Percentiles rank a stretch among this genome's conserved stretches.
phyloP scores from a whole-genome alignment of 1,284 basidiomycete genomes.

The Hymenochaete sp. region DNA sequence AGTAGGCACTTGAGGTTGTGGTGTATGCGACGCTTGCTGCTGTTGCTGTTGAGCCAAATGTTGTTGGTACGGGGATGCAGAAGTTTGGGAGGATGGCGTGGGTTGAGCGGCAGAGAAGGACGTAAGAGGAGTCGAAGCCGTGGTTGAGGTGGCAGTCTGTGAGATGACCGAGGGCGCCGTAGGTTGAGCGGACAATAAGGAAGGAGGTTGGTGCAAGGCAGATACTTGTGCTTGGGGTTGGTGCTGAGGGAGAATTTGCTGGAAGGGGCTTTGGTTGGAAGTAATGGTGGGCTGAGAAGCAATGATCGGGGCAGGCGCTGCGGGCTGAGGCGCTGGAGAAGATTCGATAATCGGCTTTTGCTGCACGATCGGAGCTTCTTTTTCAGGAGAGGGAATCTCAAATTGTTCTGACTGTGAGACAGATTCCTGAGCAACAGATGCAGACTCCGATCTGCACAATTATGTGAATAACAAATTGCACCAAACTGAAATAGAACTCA shows the following conservation, averaged over 20 bases:
- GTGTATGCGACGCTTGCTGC: slow-evolving; percentile 25
- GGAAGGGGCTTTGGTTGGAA: slow-evolving; percentile 26
- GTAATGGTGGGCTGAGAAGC: slow-evolving; percentile 23
- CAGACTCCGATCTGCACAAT: slow-evolving; percentile 18
- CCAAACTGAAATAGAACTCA: slow-evolving; percentile 28
- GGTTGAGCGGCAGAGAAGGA: slow-evolving; percentile 33
- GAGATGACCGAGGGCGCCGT: slow-evolving; percentile 31
- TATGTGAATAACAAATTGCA: not conserved
- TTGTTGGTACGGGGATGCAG: slow-evolving; percentile 26
- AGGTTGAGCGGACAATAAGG: slow-evolving; percentile 30
- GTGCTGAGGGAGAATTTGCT: slow-evolving; percentile 42
- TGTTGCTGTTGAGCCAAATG: slow-evolving; percentile 21
- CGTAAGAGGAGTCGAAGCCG: slow-evolving; percentile 30
- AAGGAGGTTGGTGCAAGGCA: slow-evolving; percentile 19
- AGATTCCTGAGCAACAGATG: no score
- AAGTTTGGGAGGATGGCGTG: slow-evolving; percentile 19
- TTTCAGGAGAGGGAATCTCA: slow-evolving; percentile 21
- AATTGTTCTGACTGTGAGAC: no score
- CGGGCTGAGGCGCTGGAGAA: slow-evolving; percentile 18
- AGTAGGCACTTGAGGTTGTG: slow-evolving; percentile 35
- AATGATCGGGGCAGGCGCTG: slow-evolving; percentile 28
- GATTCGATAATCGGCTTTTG: not conserved
- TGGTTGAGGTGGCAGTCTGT: slow-evolving; percentile 16
- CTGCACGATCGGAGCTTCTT: no score
- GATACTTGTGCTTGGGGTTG: slow-evolving; percentile 22